Evolutionary conservation across 352 stramenopile species (phyloP), one percentile per base, ranked within the genome.

Genomic region (Halophytophthora batemanensis): DNA sequence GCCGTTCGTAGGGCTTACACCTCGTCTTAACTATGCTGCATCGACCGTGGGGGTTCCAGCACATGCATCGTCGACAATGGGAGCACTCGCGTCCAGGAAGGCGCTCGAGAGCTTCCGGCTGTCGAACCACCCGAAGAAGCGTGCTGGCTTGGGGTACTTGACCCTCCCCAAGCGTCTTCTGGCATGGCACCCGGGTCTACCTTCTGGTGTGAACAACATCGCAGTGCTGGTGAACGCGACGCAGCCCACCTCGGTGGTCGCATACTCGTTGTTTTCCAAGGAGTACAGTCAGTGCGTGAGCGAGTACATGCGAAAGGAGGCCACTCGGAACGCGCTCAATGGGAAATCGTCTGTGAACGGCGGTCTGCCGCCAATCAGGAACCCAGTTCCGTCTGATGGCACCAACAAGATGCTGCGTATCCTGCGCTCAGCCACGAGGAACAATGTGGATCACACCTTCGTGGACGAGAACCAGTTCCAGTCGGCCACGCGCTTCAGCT

Each of bases 391-490:
- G 39, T 67, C 60, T 10, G 64, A 70, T 33, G 64, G 66, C 40
- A 72, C 50, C 11, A 65, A 19, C n/a, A 59, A 29, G 18, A 86
- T 93, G 74, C 63, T 95, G 19, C 65, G 66, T 22, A 79, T 88
- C 42, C 58, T 95, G 19, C 72, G 78, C 12, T 89, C 78, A 11
- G 62, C 69, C 25, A 71, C 73, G 6, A 68, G 84, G 11, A 93
- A 86, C 56, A 95, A 95, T 25, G 77, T 95, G 10, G 84, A 93
- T 21, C 78, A 95, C 50, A 74, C 75, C 23, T 95, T 95, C 44
- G 77, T 90, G 10, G 84, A 95, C 41, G 84, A 95, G 29, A 92
- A 86, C 50, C 77, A 93, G 50, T 95, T 93, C 53, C 82, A 95
- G 52, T 67, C 68, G 3, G 64, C 71, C 21, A 90, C 84, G 38